These are phyloP conservation scores for Kwoniella europaea DNA, from an alignment of 768 basidiomycete genomes.

Conservation along the genomic window DNA sequence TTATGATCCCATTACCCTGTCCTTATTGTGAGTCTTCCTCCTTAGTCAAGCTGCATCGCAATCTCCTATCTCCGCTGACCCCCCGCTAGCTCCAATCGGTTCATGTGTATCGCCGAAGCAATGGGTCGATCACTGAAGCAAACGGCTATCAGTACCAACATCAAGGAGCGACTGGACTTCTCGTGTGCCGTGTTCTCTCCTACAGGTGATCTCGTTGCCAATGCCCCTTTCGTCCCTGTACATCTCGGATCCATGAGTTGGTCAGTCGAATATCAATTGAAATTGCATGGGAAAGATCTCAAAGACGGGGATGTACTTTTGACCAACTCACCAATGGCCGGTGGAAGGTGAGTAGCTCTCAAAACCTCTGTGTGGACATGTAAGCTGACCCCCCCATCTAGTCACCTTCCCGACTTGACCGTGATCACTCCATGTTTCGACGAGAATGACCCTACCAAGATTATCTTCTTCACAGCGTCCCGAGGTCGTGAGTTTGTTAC, in stretches of 20 bases:
- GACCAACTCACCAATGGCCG: slow-evolving; percentile 63
- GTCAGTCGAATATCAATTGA: slow-evolving; percentile 42
- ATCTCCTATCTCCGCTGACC: not conserved
- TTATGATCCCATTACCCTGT: slow-evolving; percentile 47
- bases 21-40: slow-evolving; percentile 32
- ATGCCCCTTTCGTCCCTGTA: slow-evolving; percentile 65
- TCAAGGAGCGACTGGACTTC: slow-evolving; percentile 93
- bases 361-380: not conserved
- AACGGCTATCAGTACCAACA: slow-evolving; percentile 91
- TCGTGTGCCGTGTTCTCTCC: slow-evolving; percentile 93
- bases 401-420: slow-evolving; percentile 85
- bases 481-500: slow-evolving; percentile 57
- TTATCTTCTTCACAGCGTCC: slow-evolving; percentile 72
- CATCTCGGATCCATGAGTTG: slow-evolving; percentile 48
- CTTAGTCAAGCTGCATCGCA: not conserved
- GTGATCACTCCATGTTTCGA: slow-evolving; percentile 92
- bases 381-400: slow-evolving; percentile 52
- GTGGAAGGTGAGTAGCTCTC: slow-evolving; percentile 17
- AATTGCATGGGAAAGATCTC: slow-evolving; percentile 34
- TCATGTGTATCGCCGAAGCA: slow-evolving; percentile 91
- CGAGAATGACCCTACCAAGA: slow-evolving; percentile 60
- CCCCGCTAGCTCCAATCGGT: slow-evolving; percentile 64
- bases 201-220: slow-evolving; percentile 92
- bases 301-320: slow-evolving; percentile 92
- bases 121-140: slow-evolving; percentile 92